phyloP scores from a whole-genome alignment of 495 filamentous ascomycete species.

The Amphirosellinia nigrospora region DNA sequence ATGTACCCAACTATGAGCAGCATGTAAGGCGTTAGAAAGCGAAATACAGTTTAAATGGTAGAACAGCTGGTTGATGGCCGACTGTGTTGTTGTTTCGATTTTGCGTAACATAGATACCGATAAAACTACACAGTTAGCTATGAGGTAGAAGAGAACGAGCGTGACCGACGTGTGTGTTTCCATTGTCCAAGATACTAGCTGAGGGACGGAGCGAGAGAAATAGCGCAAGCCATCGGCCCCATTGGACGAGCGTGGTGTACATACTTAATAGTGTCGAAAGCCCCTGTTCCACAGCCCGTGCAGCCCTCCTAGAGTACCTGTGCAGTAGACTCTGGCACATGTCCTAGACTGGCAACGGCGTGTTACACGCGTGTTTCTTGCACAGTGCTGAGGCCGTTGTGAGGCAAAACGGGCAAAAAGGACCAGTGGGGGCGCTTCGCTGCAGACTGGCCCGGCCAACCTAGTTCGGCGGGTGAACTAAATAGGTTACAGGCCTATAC shows the following conservation, averaged over 20 bases:
- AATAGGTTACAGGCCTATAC: slow-evolving; percentile 21
- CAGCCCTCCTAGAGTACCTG: slow-evolving; percentile 18
- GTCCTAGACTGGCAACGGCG: slow-evolving; percentile 17
- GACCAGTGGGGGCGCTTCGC: slow-evolving; percentile 8
- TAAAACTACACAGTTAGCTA: background rate
- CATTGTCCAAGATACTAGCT: background rate
- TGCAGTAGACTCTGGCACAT: slow-evolving; percentile 8
- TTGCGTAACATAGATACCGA: background rate
- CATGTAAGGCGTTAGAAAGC: slow-evolving; percentile 4
- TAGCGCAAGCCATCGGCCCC: slow-evolving; percentile 20
- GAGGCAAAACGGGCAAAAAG: slow-evolving; percentile 15
- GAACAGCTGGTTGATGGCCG: slow-evolving; percentile 10
- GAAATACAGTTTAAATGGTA: background rate
- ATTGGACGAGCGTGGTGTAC: slow-evolving; percentile 12
- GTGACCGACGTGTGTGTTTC: slow-evolving; percentile 2
- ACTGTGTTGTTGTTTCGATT: background rate
- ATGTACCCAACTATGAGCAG: slow-evolving; percentile 2
- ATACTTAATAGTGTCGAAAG: background rate
- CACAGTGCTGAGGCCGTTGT: slow-evolving; percentile 22
- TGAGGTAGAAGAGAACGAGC: background rate
- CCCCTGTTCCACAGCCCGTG: slow-evolving; percentile 6
- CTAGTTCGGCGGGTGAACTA: slow-evolving; percentile 14
- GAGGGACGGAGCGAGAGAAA: slow-evolving; percentile 15
- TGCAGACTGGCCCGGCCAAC: slow-evolving; percentile 8
- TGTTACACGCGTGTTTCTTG: slow-evolving; percentile 27